Evolutionary conservation across 1,284 basidiomycete species (phyloP), one percentile per base, ranked within the genome.

Genomic region (Pseudozyma sp.): DNA sequence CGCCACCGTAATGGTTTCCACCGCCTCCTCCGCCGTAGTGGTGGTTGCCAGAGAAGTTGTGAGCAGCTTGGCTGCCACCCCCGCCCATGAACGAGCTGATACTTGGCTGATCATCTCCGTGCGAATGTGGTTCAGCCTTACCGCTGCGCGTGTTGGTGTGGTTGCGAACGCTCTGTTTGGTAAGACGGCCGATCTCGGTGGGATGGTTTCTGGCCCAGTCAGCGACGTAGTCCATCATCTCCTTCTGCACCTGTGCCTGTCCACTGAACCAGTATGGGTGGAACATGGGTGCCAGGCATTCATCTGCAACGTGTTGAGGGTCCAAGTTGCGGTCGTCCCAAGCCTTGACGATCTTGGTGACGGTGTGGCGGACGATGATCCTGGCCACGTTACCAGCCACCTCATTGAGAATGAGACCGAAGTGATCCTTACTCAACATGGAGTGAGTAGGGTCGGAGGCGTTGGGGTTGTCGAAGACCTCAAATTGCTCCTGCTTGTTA

Each of bases 341-440:
- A 1, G 94, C 93, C 78, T 91, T 91, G 48, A 91, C 91, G 16
- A 97, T 88, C 42, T 89, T 83, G 67, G 89, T 89, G 62, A 91
- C 90, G 5, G 87, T 85, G 81, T 91, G 85, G 63, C 88, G 86
- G 14, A 92, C 90, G 60, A 86, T 77, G 81, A 86, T 83, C 52
- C 70, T 67, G 21, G 86, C 86, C 16, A 86, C 68, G 18, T 85
- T 76, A 16, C 86, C 86, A 16, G 84, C 85, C 14, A 85, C 83
- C 52, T 85, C 85, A 64, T 86, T 86, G 62, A 84, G 77, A 59
- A 84, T 81, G 21, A 82, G 72, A 18, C 80, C 77, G 52, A 86
- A 86, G 58, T 86, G 85, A 58, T 86, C 85, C 68, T 86, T 86
- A 52, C 78, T 73, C 12, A 86, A 70, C 70, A 78, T 66, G 52